These are phyloP conservation scores for Trichoderma aggressivum DNA, from an alignment of 2,329 filamentous ascomycete genomes.

Conservation along the genomic window DNA sequence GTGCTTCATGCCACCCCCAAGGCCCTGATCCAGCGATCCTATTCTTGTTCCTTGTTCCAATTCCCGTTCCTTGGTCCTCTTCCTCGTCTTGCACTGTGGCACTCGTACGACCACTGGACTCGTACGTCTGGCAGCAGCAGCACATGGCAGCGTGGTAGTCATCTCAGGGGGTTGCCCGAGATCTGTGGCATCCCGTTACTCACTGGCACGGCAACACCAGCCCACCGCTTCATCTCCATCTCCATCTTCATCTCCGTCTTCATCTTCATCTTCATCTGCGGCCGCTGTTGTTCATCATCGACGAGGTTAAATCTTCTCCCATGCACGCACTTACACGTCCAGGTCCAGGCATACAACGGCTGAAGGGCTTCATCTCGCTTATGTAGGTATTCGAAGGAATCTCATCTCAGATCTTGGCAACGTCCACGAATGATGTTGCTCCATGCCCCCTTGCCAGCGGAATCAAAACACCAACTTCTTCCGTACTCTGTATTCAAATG, in stretches of 20 bases:
- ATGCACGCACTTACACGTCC: neutral
- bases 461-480: neutral
- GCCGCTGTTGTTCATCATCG: neutral
- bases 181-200: constrained; percentile 6
- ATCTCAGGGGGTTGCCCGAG: neutral
- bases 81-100: neutral
- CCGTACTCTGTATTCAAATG: neutral
- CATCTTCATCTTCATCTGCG: neutral
- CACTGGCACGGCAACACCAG: neutral
- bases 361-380: neutral
- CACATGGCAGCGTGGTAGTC: constrained; percentile 13
- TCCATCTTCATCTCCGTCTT: neutral
- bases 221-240: neutral
- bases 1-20: neutral
- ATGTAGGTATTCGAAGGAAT: neutral
- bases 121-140: neutral
- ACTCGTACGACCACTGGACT: neutral
- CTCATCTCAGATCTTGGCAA: neutral
- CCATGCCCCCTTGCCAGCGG: neutral
- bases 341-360: neutral
- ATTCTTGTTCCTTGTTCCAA: neutral
- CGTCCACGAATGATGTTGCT: neutral
- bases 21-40: neutral
- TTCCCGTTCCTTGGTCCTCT: neutral
- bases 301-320: neutral